Percentiles rank a stretch among this genome's conserved stretches.
Evolutionary conservation across 768 basidiomycete species (phyloP).

Genomic region (Daedaleopsis sinensis): DNA sequence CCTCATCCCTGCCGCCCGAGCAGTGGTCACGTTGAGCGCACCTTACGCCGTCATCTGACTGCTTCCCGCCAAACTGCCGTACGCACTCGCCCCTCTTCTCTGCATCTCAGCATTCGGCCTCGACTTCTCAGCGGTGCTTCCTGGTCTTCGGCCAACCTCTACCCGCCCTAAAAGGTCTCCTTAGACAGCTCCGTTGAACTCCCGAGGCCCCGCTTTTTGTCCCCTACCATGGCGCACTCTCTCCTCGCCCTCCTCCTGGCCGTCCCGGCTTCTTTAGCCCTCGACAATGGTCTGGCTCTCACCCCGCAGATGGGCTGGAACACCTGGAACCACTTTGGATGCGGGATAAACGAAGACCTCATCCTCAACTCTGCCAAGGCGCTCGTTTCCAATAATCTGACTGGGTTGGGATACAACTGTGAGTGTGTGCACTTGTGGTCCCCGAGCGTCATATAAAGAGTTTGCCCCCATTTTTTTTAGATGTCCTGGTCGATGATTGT

Average conservation of each 20-base stretch:
- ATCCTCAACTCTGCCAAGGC: constrained; percentile 38
- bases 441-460: too few relatives aligned
- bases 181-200: not conserved
- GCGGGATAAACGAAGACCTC: constrained; percentile 38
- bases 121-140: not conserved
- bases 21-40: not conserved
- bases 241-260: constrained; percentile 12
- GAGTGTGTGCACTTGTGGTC: constrained; percentile 1
- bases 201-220: not conserved
- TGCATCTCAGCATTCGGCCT: not conserved
- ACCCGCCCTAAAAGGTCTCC: not conserved
- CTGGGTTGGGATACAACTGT: constrained; percentile 42
- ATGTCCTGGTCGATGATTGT: constrained; percentile 44
- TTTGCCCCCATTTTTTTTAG: constrained; percentile 17
- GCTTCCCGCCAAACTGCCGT: not conserved
- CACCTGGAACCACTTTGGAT: constrained; percentile 43
- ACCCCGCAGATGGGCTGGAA: constrained; percentile 44
- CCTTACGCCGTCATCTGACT: constrained; percentile 3
- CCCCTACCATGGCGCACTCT: constrained; percentile 8
- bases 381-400: constrained; percentile 36
- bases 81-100: not conserved
- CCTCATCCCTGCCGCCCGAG: constrained; percentile 2
- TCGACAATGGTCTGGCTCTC: constrained; percentile 34
- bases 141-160: not conserved
- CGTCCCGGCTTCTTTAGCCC: constrained; percentile 15